These are phyloP conservation scores for Komagataella pastoris DNA, from an alignment of 805 yeast species.

Conservation along the genomic window DNA sequence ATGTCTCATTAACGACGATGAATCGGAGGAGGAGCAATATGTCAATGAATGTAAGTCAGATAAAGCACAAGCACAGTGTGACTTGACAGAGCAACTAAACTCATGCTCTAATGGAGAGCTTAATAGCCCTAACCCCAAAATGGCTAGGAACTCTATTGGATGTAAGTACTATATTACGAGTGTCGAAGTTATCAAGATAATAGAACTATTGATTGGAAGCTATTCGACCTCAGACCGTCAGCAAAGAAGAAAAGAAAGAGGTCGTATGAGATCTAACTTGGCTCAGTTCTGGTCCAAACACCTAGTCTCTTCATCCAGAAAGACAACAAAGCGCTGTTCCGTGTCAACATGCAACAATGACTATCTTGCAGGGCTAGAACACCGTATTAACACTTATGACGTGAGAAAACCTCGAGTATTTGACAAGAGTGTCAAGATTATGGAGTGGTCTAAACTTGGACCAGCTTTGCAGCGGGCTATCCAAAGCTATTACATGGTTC, in stretches of 20 bases:
- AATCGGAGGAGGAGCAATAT: constrained; percentile 3
- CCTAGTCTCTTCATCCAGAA: constrained; percentile 35
- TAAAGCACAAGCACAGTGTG: too few species aligned
- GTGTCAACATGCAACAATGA: constrained; percentile 7
- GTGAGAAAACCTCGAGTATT: constrained; percentile 53
- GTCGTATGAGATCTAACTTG: constrained; percentile 49
- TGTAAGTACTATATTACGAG: constrained; percentile 38
- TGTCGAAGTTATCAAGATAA: constrained; percentile 53
- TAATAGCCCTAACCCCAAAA: too few species aligned
- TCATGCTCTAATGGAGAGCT: too few species aligned
- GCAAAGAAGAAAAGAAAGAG: constrained; percentile 47
- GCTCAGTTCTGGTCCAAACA: constrained; percentile 56
- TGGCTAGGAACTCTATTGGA: too few species aligned
- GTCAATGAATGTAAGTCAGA: constrained; percentile 2
- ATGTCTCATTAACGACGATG: constrained; percentile 12
- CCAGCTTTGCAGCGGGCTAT: constrained; percentile 52
- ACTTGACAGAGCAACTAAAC: too few species aligned
- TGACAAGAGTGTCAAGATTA: constrained; percentile 52
- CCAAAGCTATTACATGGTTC: constrained; percentile 42
- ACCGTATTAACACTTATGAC: constrained; percentile 51
- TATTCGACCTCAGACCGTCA: constrained; percentile 25
- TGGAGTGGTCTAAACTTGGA: constrained; percentile 44
- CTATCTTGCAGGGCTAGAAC: constrained; percentile 40
- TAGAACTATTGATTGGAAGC: constrained; percentile 44
- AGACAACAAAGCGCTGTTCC: constrained; percentile 5